Base-by-base conservation (phyloP, 495 filamentous ascomycete species). In the Penicillium parvum region DNA sequence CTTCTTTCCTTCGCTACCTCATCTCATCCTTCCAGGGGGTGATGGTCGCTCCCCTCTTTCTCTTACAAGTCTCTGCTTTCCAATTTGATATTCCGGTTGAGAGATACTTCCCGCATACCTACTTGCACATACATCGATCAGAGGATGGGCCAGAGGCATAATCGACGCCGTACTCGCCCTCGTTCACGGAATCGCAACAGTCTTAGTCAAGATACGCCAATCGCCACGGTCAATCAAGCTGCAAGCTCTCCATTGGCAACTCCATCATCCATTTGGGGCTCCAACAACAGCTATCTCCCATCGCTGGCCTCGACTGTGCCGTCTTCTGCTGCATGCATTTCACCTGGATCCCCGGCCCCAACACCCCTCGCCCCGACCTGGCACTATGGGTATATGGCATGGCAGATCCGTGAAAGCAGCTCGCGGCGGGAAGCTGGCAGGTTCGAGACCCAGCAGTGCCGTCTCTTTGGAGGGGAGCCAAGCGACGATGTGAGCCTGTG, bases 61-160 rank as follows among this genome's bases (percentile, higher is more conserved):
- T 37, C 34, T 36, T 38, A 49, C 55, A 52, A 52, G 40, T 38
- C 41, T 26, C 37, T 49, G 47, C 33, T 40, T 37, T 44, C 26
- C 32, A 28, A 28, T 33, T 49, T 21, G 32, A 42, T n/a, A 40
- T 25, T 16, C 34, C 22, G 35, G 23, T 34, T 37, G 49, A 29
- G 46, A 37, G 46, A 32, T n/a, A n/a, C n/a, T n/a, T 35, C 29
- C 29, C 30, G 34, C 30, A 26, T 26, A 29, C 17, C 36, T 42
- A 34, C 29, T 22, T n/a, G 17, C 11, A 3, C 19, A 16, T 1
- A 21, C 22, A 11, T 25, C 9, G 33, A 32, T 30, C 32, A 2
- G 41, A 67, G 62, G 44, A 72, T 74, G 71, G 69, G 69, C 53
- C 71, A 72, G 52, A 61, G 68, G 39, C 69, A 74, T 44, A 74